Conservation (phyloP, 1,139 yeast species). For the Kluyveromyces marxianus region DNA sequence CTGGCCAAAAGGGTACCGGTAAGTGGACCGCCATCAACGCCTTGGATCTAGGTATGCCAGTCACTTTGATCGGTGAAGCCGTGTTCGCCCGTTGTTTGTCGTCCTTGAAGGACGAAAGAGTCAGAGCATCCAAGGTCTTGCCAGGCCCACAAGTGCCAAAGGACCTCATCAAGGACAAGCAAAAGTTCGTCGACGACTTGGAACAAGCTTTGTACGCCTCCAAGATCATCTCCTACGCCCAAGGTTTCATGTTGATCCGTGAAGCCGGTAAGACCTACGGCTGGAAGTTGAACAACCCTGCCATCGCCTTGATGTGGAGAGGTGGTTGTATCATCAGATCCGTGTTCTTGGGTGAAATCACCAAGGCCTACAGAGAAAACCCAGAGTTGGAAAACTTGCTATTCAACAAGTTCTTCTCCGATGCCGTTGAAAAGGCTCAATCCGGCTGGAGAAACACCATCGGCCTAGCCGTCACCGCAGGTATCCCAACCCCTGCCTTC, state of each 20-base stretch:
- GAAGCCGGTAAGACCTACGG: slow-evolving; percentile 96
- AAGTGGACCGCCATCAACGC: slow-evolving; percentile 99
- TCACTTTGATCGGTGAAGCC: slow-evolving; percentile 97
- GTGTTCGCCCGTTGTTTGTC: slow-evolving; percentile 96
- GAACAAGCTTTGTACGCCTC: slow-evolving; percentile 99
- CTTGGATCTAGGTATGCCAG: slow-evolving; percentile 96
- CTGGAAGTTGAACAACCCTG: slow-evolving; percentile 97
- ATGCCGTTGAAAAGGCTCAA: slow-evolving; percentile 91
- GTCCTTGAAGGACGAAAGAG: slow-evolving; percentile 86
- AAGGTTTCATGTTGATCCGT: slow-evolving; percentile 98
- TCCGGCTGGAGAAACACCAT: slow-evolving; percentile 89
- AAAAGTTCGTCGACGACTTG: slow-evolving; percentile 81
- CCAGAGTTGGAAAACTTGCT: slow-evolving; percentile 92
- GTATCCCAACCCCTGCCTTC: slow-evolving; percentile 97
- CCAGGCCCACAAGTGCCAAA: slow-evolving; percentile 66
- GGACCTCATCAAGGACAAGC: slow-evolving; percentile 62
- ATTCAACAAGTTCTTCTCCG: slow-evolving; percentile 89
- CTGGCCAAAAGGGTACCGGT: slow-evolving; percentile 99
- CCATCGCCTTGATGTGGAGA: slow-evolving; percentile 99
- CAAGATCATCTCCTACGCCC: slow-evolving; percentile 96
- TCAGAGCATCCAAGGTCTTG: slow-evolving; percentile 68
- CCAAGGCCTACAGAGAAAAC: slow-evolving; percentile 89
- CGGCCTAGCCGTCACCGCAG: slow-evolving; percentile 68
- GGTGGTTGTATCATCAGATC: slow-evolving; percentile 99
- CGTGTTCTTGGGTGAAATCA: slow-evolving; percentile 94